Base-by-base conservation (phyloP, 352 stramenopile genomes). In the Phytopythium mirpurense region DNA sequence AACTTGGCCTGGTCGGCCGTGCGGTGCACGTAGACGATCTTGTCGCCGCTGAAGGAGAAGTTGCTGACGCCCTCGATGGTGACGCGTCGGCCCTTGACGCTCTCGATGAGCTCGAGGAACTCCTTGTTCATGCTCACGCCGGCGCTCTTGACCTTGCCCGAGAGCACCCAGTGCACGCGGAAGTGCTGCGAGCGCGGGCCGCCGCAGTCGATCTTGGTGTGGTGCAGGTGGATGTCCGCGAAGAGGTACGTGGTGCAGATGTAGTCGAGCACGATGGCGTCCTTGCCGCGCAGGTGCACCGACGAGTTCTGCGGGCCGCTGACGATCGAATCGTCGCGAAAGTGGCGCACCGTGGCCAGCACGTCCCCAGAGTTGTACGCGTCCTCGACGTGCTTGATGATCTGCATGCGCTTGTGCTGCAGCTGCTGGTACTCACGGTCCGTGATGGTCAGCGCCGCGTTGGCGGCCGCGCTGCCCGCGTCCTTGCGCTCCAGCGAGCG, bases 1-100 rank as follows among this genome's bases (percentile, higher is more conserved):
- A 93, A 90, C 74, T 93, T 93, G 59, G 83, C 83, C 58, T 93
- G 83, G 67, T 93, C 83, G n/a, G 81, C 83, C 27, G 81, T 93
- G 14, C 83, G 83, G 57, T 93, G 83, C 46, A 93, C 82, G 57
- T 93, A 93, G 55, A 91, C 81, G 60, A 93, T 91, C 60, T 93
- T 93, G 76, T 93, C 78, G 19, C 79, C 78, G 47, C 76, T 89
- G 55, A 93, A 93, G 7, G 81, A 92, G 34, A 89, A 93, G 68
- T 90, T 93, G 77, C 81, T 92, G 16, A 93, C 83, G 26, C 83
- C 83, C 49, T 93, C 83, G 50, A 93, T 92, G 44, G 74, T 86
- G 29, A 93, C 79, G 35, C 74, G 77, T 42, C 73, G 78, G 46
- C 78, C 79, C 61, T 87, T 83, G 41, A 93, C 83, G 40, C 82